These are phyloP conservation scores for Hirschfeldia incana DNA, from an alignment of 345 rosid species.

Conservation along the genomic window DNA sequence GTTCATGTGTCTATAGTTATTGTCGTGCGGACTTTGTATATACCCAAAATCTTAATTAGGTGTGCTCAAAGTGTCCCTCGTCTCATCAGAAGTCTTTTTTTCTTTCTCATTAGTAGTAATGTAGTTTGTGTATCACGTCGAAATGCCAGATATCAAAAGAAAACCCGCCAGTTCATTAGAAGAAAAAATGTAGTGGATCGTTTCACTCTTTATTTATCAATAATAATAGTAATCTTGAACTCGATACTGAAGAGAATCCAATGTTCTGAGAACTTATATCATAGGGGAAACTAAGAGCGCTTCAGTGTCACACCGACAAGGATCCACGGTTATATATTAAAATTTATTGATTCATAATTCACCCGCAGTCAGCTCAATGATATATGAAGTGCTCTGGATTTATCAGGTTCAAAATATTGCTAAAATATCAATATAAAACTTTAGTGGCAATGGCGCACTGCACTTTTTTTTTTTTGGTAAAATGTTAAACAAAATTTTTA, in stretches of 20 bases:
- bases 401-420: neutral
- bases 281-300: neutral
- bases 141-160: neutral
- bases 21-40: constrained; percentile 2
- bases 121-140: neutral
- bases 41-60: constrained; percentile 1
- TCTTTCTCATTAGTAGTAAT: neutral
- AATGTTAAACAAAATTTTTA: too few relatives aligned
- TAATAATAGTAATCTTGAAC: neutral
- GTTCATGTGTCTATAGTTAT: constrained; percentile 30
- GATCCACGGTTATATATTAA: neutral
- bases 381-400: too few relatives aligned
- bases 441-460: neutral
- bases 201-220: neutral
- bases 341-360: neutral
- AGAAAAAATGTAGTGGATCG: neutral
- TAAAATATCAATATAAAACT: neutral
- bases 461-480: neutral
- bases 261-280: neutral
- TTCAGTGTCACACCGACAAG: neutral
- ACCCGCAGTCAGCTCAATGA: neutral
- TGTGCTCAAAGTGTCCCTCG: neutral
- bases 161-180: neutral
- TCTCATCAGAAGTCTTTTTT: neutral
- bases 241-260: neutral